Conservation (phyloP, 139 green algal genomes). For the Chlorella sp. region DNA sequence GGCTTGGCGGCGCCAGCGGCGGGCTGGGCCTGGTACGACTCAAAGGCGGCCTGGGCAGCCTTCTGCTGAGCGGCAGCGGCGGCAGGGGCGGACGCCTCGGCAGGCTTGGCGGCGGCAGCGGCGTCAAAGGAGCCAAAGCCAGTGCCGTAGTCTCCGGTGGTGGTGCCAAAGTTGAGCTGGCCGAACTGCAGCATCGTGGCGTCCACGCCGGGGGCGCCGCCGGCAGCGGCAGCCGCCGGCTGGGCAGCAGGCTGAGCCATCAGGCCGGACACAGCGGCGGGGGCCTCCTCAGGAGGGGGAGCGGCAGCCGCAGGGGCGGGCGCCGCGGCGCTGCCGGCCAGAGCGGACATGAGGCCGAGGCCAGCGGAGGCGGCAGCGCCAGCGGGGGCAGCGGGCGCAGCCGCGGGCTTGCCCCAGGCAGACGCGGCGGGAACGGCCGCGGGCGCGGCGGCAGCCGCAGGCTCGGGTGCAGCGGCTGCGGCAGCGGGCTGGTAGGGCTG, state of each 20-base stretch:
- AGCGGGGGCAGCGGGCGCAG: background rate
- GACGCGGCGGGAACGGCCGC: constrained; percentile 11
- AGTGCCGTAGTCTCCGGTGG: constrained; percentile 30
- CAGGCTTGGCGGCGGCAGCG: constrained; percentile 21
- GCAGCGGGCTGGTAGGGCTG: too few relatives aligned
- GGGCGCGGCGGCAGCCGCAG: too few relatives aligned
- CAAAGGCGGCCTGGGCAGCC: constrained; percentile 21
- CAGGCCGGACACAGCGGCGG: background rate
- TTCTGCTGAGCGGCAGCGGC: constrained; percentile 24
- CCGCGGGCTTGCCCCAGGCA: constrained; percentile 46
- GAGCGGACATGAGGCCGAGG: constrained; percentile 41
- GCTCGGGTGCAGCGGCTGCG: too few relatives aligned
- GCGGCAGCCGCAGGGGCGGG: background rate
- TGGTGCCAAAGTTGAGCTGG: constrained; percentile 50
- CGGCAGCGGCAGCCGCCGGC: constrained; percentile 15
- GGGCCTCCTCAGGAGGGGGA: constrained; percentile 3
- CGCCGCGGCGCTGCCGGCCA: background rate
- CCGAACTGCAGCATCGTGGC: constrained; percentile 60
- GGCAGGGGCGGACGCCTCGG: background rate
- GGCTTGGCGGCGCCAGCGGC: constrained; percentile 13
- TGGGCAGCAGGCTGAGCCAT: background rate
- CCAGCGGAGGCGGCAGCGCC: constrained; percentile 18
- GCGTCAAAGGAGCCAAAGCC: constrained; percentile 12
- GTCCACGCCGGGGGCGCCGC: constrained; percentile 30
- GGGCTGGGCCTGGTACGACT: constrained; percentile 16